Evolutionary conservation across 192 early-diverging fungal species (phyloP), one percentile per base, ranked within the genome.

Genomic region (Thamnidium elegans): DNA sequence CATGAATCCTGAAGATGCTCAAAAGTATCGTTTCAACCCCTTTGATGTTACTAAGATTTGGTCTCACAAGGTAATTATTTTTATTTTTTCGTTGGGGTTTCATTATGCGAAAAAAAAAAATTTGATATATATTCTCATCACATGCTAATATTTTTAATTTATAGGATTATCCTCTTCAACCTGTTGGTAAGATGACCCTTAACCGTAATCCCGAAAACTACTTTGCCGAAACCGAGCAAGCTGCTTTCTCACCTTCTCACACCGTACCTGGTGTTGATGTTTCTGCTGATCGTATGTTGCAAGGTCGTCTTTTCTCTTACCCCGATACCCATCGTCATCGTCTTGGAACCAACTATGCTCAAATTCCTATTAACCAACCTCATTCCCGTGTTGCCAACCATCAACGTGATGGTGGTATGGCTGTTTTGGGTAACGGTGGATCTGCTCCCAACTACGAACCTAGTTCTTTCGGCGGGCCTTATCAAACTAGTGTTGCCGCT

Each of bases 31-130:
- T 50, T 92, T 85, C 77, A 87, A 94, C 68, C 76, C 83, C 23
- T 87, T 93, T 72, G 91, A 94, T 76, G 84, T 90, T 65, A 94
- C 92, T 69, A 94, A 92, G 81, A 81, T 90, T 39, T 86, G 87
- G 78, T 81, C 90, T 62, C 86, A 94, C 64, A 84, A 89, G 68
- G 70, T 72, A 66, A 60, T 11, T 36, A 15, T 42, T 45, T 17
- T 10, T 17, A 36, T 60, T 46, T 60, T 8, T 21, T 39, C 15
- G 6, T 8, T 20, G n/a, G 34, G 14, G 26, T 26, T 26, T 26
- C 26, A 26, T 26, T 26, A 26, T 26, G 26, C 26, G 26, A 26
- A 26, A 26, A 26, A 26, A 26, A 26, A 26, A 26, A 34, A 13
- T n/a, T 30, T 10, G 53, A 55, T 30, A 55, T 19, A 17, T 26